Conservation (phyloP, 768 basidiomycete genomes). For the Rubroboletus satanas region DNA sequence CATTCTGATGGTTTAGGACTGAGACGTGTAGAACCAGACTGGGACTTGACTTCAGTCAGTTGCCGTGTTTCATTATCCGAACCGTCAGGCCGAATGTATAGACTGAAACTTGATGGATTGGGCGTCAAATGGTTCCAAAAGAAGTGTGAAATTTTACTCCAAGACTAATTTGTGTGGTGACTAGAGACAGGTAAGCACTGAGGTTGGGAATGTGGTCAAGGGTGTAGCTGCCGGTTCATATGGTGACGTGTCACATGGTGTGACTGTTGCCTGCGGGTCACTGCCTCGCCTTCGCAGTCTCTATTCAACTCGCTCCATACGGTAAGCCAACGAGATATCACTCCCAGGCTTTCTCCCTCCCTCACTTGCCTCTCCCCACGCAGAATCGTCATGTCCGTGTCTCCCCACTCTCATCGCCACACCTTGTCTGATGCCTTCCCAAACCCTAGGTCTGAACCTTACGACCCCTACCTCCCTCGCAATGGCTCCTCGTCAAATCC, state of each 20-base stretch:
- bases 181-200: not conserved
- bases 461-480: slow-evolving; percentile 96
- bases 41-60: not conserved
- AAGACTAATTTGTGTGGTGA: not conserved
- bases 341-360: not conserved
- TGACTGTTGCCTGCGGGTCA: slow-evolving; percentile 14
- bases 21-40: not conserved
- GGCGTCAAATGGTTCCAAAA: too few relatives aligned
- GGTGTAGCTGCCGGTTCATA: too few relatives aligned
- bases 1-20: too few relatives aligned
- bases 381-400: slow-evolving; percentile 28
- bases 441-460: slow-evolving; percentile 84
- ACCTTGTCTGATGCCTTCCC: not conserved
- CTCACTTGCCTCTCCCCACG: not conserved
- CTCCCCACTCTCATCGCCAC: not conserved
- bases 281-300: slow-evolving; percentile 22
- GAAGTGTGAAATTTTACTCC: not conserved
- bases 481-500: slow-evolving; percentile 61
- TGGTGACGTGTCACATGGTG: slow-evolving; percentile 17
- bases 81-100: not conserved
- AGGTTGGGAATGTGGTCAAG: not conserved
- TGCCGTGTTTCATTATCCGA: not conserved
- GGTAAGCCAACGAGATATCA: slow-evolving; percentile 16
- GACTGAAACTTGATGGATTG: not conserved
- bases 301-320: slow-evolving; percentile 17